Evolutionary conservation across 805 yeast genomes (phyloP).

Genomic region (Spathaspora passalidarum): DNA sequence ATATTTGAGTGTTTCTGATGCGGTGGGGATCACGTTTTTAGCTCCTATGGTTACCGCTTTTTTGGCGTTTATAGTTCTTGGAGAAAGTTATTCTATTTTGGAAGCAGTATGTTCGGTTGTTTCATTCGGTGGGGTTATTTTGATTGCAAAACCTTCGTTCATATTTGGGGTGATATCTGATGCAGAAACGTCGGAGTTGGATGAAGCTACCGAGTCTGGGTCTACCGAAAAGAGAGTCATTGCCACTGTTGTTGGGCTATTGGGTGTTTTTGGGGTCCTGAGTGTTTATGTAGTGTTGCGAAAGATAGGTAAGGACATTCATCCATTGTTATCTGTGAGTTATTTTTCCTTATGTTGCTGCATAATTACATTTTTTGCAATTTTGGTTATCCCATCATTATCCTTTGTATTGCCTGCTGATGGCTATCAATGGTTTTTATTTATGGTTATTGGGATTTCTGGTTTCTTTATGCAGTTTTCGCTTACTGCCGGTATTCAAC

Average conservation of each 20-base stretch:
- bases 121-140: constrained; percentile 71
- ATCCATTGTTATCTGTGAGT: constrained; percentile 76
- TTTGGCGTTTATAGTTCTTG: constrained; percentile 63
- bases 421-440: constrained; percentile 62
- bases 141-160: constrained; percentile 80
- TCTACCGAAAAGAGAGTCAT: constrained; percentile 53
- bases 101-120: constrained; percentile 69
- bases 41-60: constrained; percentile 76
- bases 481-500: constrained; percentile 77
- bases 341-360: constrained; percentile 66
- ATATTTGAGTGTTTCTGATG: constrained; percentile 75
- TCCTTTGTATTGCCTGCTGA: constrained; percentile 60
- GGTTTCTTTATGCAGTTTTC: constrained; percentile 84
- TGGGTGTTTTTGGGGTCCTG: constrained; percentile 70
- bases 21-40: constrained; percentile 75
- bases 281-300: constrained; percentile 68
- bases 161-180: constrained; percentile 50
- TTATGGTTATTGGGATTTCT: constrained; percentile 60
- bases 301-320: constrained; percentile 73
- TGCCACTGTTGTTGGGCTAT: constrained; percentile 61
- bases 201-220: constrained; percentile 46
- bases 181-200: constrained; percentile 21
- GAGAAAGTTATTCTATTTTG: constrained; percentile 60
- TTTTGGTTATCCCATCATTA: constrained; percentile 55
- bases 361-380: constrained; percentile 50